A percentile compares a stretch with the other conserved stretches of the same genome.
Evolutionary conservation across 164 flowering plant species (phyloP).

Genomic region (Warburgia ugandensis): DNA sequence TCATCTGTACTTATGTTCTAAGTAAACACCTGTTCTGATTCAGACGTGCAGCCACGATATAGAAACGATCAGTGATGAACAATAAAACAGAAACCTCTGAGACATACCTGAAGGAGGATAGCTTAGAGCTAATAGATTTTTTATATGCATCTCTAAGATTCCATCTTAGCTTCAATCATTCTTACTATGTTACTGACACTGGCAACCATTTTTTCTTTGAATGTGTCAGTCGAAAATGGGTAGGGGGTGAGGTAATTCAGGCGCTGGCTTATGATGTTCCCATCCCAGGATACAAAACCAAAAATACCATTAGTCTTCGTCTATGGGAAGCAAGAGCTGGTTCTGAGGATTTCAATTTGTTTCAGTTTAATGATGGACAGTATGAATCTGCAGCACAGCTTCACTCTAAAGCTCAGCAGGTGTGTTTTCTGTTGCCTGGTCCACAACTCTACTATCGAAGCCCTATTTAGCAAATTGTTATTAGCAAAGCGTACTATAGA

Average conservation of each 20-base stretch:
- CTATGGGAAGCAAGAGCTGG: conserved; percentile 97
- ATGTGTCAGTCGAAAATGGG: conserved; percentile 74
- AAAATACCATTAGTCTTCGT: conserved; percentile 91
- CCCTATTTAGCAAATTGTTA: background rate
- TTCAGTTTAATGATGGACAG: conserved; percentile 84
- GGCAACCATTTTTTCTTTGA: conserved; percentile 1
- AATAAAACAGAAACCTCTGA: too few relatives aligned
- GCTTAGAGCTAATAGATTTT: too few relatives aligned
- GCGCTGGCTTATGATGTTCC: conserved; percentile 98
- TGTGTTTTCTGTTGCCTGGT: conserved; percentile 10
- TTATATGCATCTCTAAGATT: too few relatives aligned
- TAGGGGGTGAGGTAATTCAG: conserved; percentile 79
- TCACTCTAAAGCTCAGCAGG: conserved; percentile 91
- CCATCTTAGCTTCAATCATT: too few relatives aligned
- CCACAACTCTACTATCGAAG: background rate
- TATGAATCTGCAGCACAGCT: conserved; percentile 81
- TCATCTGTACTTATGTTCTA: too few relatives aligned
- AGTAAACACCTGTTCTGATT: too few relatives aligned
- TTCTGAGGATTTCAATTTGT: conserved; percentile 64
- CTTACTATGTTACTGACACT: background rate
- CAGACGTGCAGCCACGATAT: too few relatives aligned
- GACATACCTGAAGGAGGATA: too few relatives aligned
- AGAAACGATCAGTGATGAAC: too few relatives aligned
- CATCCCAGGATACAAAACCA: conserved; percentile 96
- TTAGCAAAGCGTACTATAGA: too few relatives aligned